Conservation (phyloP, 805 yeast species). For the Barnettozyma botsteinii region DNA sequence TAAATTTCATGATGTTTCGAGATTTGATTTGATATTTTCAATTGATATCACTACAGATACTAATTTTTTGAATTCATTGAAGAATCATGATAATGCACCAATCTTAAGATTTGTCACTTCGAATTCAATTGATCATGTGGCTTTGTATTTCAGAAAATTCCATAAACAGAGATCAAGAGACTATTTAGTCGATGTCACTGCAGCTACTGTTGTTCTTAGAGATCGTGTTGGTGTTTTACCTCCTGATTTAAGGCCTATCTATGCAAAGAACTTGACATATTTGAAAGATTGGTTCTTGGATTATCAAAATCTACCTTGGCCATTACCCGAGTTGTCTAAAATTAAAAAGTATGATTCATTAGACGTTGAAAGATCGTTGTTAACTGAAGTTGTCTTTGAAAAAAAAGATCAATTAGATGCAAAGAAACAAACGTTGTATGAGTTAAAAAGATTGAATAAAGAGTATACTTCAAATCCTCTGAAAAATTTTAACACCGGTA, state of each 20-base stretch:
- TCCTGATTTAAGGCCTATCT: slow-evolving; percentile 71
- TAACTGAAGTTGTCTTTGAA: slow-evolving; percentile 66
- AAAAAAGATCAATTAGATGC: slow-evolving; percentile 38
- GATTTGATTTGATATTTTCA: slow-evolving; percentile 56
- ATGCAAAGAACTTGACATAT: slow-evolving; percentile 57
- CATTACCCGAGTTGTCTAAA: slow-evolving; percentile 64
- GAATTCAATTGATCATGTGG: slow-evolving; percentile 81
- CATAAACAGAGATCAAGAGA: slow-evolving; percentile 29
- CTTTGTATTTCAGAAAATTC: slow-evolving; percentile 39
- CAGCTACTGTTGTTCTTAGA: slow-evolving; percentile 76
- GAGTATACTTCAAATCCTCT: slow-evolving; percentile 69
- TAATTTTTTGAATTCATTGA: slow-evolving; percentile 27
- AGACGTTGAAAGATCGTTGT: slow-evolving; percentile 75
- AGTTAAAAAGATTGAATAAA: slow-evolving; percentile 54
- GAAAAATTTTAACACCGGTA: slow-evolving; percentile 49
- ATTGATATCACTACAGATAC: slow-evolving; percentile 58
- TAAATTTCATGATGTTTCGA: slow-evolving; percentile 2
- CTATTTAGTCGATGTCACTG: slow-evolving; percentile 62
- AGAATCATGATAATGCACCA: slow-evolving; percentile 43
- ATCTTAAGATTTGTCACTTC: slow-evolving; percentile 67
- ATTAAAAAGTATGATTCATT: slow-evolving; percentile 57
- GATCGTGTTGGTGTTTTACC: slow-evolving; percentile 81
- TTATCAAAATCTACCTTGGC: slow-evolving; percentile 49
- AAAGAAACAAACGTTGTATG: slow-evolving; percentile 40
- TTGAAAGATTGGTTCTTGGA: slow-evolving; percentile 56